Percentiles rank a stretch among this genome's conserved stretches.
Evolutionary conservation across 257 asterid genomes (phyloP).

Genomic region (Solanum chmielewskii): DNA sequence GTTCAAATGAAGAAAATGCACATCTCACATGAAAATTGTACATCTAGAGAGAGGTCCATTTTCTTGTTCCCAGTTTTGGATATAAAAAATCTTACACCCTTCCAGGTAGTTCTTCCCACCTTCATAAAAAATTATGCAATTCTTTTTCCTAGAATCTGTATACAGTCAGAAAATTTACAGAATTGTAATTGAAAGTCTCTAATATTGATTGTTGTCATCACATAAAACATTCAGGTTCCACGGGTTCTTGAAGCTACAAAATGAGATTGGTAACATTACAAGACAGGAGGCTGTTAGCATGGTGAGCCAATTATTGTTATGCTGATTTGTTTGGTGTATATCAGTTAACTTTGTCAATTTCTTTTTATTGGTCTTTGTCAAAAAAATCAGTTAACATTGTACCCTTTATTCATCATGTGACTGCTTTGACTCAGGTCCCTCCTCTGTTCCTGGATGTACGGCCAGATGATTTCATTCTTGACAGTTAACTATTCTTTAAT

Average conservation of each 20-base stretch:
- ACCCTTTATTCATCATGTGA: neutral
- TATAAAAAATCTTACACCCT: neutral
- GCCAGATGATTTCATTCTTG: conserved; percentile 89
- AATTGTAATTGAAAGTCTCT: neutral
- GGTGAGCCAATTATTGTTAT: conserved; percentile 37
- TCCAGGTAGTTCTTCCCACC: neutral
- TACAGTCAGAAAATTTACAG: neutral
- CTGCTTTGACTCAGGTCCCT: conserved; percentile 70
- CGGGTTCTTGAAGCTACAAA: conserved; percentile 79
- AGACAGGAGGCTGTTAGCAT: conserved; percentile 99
- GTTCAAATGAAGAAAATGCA: neutral
- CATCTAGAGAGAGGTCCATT: neutral
- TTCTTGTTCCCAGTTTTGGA: neutral
- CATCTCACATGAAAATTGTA: neutral
- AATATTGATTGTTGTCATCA: neutral
- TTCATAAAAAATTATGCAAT: neutral
- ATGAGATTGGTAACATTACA: conserved; percentile 94
- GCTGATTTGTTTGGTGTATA: conserved; percentile 2
- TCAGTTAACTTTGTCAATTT: neutral
- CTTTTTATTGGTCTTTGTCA: neutral
- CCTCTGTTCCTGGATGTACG: conserved; percentile 92
- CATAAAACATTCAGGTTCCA: conserved; percentile 69
- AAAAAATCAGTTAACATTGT: neutral
- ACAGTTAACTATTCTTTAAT: conserved; percentile 59
- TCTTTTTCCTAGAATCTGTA: neutral